These are phyloP conservation scores for Heritiera fomes DNA, from an alignment of 345 rosid species.

Conservation along the genomic window DNA sequence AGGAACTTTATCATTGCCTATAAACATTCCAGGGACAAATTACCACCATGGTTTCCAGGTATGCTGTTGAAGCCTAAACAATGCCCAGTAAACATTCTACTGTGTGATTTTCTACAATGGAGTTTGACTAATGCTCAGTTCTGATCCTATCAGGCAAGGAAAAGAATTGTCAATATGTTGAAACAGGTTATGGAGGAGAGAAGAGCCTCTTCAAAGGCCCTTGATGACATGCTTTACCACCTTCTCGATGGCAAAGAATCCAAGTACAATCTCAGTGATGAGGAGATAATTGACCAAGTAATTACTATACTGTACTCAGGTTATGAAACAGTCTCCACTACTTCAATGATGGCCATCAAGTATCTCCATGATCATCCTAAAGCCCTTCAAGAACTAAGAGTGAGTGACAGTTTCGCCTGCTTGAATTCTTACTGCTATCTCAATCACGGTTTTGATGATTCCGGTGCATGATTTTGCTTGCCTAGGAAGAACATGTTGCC, in stretches of 20 bases:
- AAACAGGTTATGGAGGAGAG: constrained; percentile 50
- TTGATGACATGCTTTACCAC: constrained; percentile 51
- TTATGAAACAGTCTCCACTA: constrained; percentile 85
- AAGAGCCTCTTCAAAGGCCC: constrained; percentile 45
- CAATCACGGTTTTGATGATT: constrained; percentile 7
- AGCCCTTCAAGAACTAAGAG: constrained; percentile 70
- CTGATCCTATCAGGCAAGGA: constrained; percentile 60
- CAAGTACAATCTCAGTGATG: constrained; percentile 43
- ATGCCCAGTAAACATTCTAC: neutral
- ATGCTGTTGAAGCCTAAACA: neutral
- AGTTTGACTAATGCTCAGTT: neutral
- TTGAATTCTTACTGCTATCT: neutral
- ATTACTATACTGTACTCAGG: constrained; percentile 44
- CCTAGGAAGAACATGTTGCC: constrained; percentile 72
- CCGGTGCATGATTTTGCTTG: neutral
- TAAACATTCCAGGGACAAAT: constrained; percentile 74
- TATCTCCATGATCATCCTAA: constrained; percentile 76
- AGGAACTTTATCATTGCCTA: constrained; percentile 84
- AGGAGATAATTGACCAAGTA: neutral
- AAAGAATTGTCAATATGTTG: constrained; percentile 48
- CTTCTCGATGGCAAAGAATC: constrained; percentile 41
- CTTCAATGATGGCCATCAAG: constrained; percentile 91
- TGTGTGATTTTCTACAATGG: neutral
- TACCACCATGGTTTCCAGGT: constrained; percentile 75
- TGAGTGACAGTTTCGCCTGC: constrained; percentile 29